Conservation (phyloP, 129 eudicot genomes). For the Centrapalus pauciflorus region DNA sequence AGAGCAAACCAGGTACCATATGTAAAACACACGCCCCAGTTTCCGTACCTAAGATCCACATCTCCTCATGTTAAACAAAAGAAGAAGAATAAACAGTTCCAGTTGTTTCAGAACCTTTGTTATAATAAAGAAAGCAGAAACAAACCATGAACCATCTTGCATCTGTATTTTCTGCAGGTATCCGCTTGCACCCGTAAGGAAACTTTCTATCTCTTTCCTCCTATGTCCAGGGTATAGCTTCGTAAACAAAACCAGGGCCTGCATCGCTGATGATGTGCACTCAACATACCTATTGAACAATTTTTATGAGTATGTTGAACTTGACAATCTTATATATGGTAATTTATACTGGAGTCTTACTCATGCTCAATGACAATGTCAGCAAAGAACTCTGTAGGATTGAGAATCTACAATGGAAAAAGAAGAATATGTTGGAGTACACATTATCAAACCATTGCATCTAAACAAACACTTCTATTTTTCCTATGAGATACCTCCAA, state of each 20-base stretch:
- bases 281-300: constrained; percentile 61
- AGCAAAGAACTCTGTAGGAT: constrained; percentile 86
- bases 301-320: constrained; percentile 14
- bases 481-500: constrained; percentile 49
- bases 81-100: not conserved
- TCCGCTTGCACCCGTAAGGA: constrained; percentile 40
- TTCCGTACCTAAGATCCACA: constrained; percentile 60
- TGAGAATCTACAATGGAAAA: constrained; percentile 54
- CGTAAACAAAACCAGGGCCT: constrained; percentile 68
- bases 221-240: constrained; percentile 66
- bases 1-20: constrained; percentile 89
- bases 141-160: constrained; percentile 95
- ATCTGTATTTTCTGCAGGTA: constrained; percentile 64
- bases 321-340: not conserved
- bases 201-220: constrained; percentile 54
- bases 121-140: not conserved
- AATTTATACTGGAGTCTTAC: constrained; percentile 24
- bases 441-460: not conserved
- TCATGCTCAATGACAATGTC: constrained; percentile 84
- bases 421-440: not conserved
- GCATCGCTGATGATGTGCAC: constrained; percentile 84
- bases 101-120: not conserved
- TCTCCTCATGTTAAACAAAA: not conserved
- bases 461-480: not conserved
- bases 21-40: constrained; percentile 83